A percentile compares a stretch with the other conserved stretches of the same genome.
phyloP scores from a whole-genome alignment of 139 green algal genomes.

The Medakamo hakoo region DNA sequence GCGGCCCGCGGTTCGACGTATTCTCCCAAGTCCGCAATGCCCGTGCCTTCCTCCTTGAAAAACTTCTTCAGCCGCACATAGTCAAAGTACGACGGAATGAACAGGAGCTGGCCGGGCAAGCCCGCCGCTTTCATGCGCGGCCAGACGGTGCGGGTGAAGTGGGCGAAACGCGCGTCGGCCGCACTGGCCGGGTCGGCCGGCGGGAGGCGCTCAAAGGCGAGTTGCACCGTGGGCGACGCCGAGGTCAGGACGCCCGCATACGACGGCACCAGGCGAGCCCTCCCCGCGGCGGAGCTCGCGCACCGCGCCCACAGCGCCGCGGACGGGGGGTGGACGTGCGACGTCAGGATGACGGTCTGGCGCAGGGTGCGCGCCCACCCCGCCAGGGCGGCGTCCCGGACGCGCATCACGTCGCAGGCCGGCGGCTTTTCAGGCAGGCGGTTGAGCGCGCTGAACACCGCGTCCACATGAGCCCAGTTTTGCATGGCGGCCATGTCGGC shows the following conservation, averaged over 20 bases:
- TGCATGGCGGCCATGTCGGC: slow-evolving; percentile 89
- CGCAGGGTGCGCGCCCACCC: slow-evolving; percentile 27
- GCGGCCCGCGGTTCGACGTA: slow-evolving; percentile 61
- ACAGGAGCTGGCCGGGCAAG: slow-evolving; percentile 40
- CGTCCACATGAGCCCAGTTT: slow-evolving; percentile 58
- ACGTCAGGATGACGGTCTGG: slow-evolving; percentile 72
- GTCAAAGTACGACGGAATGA: slow-evolving; percentile 89
- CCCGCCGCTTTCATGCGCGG: slow-evolving; percentile 42
- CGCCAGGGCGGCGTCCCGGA: slow-evolving; percentile 32
- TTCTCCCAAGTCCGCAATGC: slow-evolving; percentile 37
- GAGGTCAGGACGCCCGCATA: slow-evolving; percentile 49
- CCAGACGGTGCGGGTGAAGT: slow-evolving; percentile 68
- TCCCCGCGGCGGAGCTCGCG: slow-evolving; percentile 21
- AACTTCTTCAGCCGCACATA: slow-evolving; percentile 71
- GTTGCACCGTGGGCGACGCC: slow-evolving; percentile 27
- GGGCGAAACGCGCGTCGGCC: slow-evolving; percentile 58
- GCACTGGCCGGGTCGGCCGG: slow-evolving; percentile 13
- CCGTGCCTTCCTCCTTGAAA: slow-evolving; percentile 22
- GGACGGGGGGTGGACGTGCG: neutral
- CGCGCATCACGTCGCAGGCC: slow-evolving; percentile 84
- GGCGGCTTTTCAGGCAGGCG: slow-evolving; percentile 61
- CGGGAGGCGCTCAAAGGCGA: slow-evolving; percentile 77
- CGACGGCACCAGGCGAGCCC: slow-evolving; percentile 17
- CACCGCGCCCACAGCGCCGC: neutral
- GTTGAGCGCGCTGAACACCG: slow-evolving; percentile 67